phyloP scores from a whole-genome alignment of 345 rosid genomes.

The Chamaenerion angustifolium region DNA sequence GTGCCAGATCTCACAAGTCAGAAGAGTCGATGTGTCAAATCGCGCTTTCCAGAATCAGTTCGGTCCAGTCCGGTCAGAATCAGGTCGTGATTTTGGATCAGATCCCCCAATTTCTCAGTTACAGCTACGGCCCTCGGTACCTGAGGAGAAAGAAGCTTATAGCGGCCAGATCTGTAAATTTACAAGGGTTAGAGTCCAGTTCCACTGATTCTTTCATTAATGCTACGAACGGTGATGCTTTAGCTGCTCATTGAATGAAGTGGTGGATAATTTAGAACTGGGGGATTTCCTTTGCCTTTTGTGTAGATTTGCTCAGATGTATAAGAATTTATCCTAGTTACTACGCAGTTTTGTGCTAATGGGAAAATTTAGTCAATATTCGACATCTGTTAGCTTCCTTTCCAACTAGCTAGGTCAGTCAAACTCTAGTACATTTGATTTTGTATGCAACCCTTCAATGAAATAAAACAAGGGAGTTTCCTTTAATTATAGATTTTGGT shows the following conservation, averaged over 20 bases:
- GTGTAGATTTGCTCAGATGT: constrained; percentile 3
- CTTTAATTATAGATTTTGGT: too few species aligned
- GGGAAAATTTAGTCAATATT: too few species aligned
- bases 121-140: constrained; percentile 22
- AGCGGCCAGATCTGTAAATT: constrained; percentile 28
- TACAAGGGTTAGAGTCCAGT: constrained; percentile 13
- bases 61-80: constrained; percentile 4
- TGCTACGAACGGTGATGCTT: constrained; percentile 22
- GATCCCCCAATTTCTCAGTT: constrained; percentile 21
- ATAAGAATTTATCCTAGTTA: constrained; percentile 1
- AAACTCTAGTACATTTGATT: too few species aligned
- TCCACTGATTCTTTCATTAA: constrained; percentile 13
- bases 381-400: too few species aligned
- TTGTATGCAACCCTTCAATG: too few species aligned
- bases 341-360: neutral
- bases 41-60: constrained; percentile 4
- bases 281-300: neutral
- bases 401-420: too few species aligned
- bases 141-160: constrained; percentile 39
- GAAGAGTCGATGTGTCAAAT: constrained; percentile 1
- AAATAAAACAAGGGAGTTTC: too few species aligned
- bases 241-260: constrained; percentile 35
- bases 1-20: constrained; percentile 28
- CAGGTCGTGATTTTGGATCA: constrained; percentile 18
- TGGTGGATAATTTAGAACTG: neutral